Evolutionary conservation across 352 stramenopile genomes (phyloP), one percentile per base, ranked within the genome.

Genomic region (Albugo laibachii): DNA sequence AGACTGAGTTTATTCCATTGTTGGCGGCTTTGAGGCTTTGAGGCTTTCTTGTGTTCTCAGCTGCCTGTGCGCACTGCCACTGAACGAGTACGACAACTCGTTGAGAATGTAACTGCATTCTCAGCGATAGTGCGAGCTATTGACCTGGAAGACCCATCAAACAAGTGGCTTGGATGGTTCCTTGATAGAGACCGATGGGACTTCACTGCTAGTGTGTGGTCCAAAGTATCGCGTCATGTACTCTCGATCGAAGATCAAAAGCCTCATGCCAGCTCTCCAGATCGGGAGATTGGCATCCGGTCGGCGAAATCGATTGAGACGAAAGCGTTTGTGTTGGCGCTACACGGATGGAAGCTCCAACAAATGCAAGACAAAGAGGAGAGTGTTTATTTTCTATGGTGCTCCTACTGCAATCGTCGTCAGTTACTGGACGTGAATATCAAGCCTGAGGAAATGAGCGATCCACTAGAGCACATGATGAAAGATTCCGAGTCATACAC

Each of bases 331-430:
- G 39, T 73, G 5, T 40, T 82, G 36, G 58, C 57, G 13, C 19
- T 50, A 8, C 67, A 56, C 41, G 69, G 69, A 10, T 82, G 69
- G 69, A 38, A 56, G 24, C 47, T 71, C 36, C 48, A 64, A 12
- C 39, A 50, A 0, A 38, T 31, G 8, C 3, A 3, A 61, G n/a
- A 45, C 13, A 34, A 43, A 18, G 20, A 21, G 14, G 35, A 51
- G 11, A 10, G 41, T 18, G n/a, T 21, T 31, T 31, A 3, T 6
- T 50, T 55, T 24, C 14, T 70, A 11, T 59, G 31, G 39, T 79
- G 70, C 24, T 50, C 48, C 36, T 69, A 45, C 5, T 80, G 69
- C 54, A 73, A 66, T 56, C 70, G 70, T 0, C 51, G 57, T 31
- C 71, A 63, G 61, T 27, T 47, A 20, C 1, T 52, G 34, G 41